Evolutionary conservation across 2,329 filamentous ascomycete genomes (phyloP), one percentile per base, ranked within the genome.

Genomic region (Lachnellula occidentalis): DNA sequence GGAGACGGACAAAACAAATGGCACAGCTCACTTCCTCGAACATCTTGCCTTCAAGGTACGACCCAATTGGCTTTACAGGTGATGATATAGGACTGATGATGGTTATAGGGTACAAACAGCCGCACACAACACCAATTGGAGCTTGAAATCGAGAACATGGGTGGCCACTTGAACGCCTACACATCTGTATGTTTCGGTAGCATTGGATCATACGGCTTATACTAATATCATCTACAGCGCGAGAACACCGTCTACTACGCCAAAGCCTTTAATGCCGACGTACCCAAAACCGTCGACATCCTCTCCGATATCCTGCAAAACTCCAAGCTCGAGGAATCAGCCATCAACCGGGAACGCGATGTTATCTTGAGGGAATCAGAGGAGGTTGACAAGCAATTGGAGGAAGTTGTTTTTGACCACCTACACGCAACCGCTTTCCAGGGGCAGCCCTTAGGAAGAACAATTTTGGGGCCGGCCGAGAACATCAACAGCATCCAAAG

Each of bases 221-320:
- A 45, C 64, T 67, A 56, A 67, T 53, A 61, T 42, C 9, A 34
- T 51, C 41, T 52, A 61, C 69, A 90, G 92, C 90, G 94, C 75
- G 94, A 99, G 77, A 97, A 96, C 83, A 99, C 94, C 69, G 94
- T 99, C 72, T 99, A 99, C 84, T 99, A 97, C 76, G 94, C 94
- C 76, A 96, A 97, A 80, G 87, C 92, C 63, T 96, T 99, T 82
- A 99, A 99, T 81, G 85, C 88, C 76, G 92, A 99, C 73, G 91
- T 97, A 59, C 92, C 92, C 69, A 88, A 92, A 74, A 90, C 90
- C 71, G 94, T 99, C 75, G 91, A 99, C 75, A 97, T 99, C 70
- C 90, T 99, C 59, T 88, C 94, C 80, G 94, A 99, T 73, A 99
- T 99, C 72, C 89, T 99, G 60, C 94, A 97, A 76, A 95, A 99